Percentiles rank a stretch among this genome's conserved stretches.
phyloP scores from a whole-genome alignment of 331 rosid species.

The Stylosanthes scabra region DNA sequence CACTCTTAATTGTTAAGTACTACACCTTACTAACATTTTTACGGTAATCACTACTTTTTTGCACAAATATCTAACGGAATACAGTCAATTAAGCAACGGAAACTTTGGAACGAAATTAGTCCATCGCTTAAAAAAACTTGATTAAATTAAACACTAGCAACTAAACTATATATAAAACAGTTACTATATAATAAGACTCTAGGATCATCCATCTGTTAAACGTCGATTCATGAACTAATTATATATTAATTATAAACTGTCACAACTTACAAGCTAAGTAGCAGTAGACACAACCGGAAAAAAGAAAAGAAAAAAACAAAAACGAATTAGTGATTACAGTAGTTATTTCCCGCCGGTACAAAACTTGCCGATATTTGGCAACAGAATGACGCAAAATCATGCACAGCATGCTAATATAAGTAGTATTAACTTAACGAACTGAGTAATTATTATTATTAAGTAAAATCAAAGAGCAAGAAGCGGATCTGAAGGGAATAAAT shows the following conservation, averaged over 20 bases:
- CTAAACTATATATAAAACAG: no score
- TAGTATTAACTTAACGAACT: not conserved
- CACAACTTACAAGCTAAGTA: not conserved
- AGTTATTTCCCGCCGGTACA: slow-evolving; percentile 51
- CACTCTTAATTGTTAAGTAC: no score
- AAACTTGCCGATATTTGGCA: slow-evolving; percentile 57
- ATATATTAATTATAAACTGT: slow-evolving; percentile 3
- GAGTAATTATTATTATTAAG: not conserved
- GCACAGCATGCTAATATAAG: not conserved
- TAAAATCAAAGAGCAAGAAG: slow-evolving; percentile 56
- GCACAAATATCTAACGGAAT: no score
- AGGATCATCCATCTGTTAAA: slow-evolving; percentile 28
- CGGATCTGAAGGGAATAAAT: slow-evolving; percentile 71
- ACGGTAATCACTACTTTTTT: not conserved
- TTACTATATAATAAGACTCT: not conserved
- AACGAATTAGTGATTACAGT: slow-evolving; percentile 24
- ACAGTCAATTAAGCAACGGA: not conserved
- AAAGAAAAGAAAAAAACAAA: not conserved
- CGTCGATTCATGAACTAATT: slow-evolving; percentile 30
- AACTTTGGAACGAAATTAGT: not conserved
- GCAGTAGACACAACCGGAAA: not conserved
- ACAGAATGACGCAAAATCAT: slow-evolving; percentile 34
- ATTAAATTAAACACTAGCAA: not conserved
- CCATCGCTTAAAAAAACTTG: not conserved
- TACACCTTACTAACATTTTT: not conserved